Evolutionary conservation across 139 green algal genomes (phyloP), one percentile per base, ranked within the genome.

Genomic region (Limnomonas spitsbergensis): DNA sequence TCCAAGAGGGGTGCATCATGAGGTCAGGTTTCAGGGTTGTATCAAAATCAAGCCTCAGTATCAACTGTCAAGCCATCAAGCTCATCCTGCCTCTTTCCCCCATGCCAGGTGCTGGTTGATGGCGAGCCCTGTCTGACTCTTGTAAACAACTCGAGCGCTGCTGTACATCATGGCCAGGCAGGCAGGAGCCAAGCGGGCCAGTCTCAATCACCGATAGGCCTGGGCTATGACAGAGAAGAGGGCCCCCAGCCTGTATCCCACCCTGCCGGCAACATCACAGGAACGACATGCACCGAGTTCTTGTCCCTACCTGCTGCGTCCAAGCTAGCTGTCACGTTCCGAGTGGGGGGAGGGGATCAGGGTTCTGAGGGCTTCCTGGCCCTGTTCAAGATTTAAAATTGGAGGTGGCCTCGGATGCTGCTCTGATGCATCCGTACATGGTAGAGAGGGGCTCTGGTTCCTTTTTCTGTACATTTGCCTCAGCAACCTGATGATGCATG

Each of bases 211-310:
- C 14, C 47, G 20, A 20, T 14, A 61, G 14, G 20, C 20, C 20
- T 61, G 47, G 47, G 47, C 14, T 20, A 61, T 20, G 47, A 61
- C 14, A 14, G 20, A 61, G 20, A 14, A 61, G 47, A 20, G 14
- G 14, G 20, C 47, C 14, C 20, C 14, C 47, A 61, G 47, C 47
- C 14, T 61, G 47, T 61, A 20, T 14, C 14, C 20, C 47, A 61
- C 20, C 47, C 47, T 61, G 14, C 47, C 14, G 80, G 83, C 27
- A 77, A 78, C 47, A 72, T 88, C 37, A 85, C 83, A 2, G 83
- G 83, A 4, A 40, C 84, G 2, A 84, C 80, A 0, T 32, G 78
- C 1, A 53, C 85, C 3, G 83, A 88, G 35, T 85, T 88, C 53
- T 68, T 88, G 47, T 81, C 80, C 6, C 83, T 88, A 31, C 83